phyloP scores from a whole-genome alignment of 164 flowering plant genomes.

The Aristolochia californica region DNA sequence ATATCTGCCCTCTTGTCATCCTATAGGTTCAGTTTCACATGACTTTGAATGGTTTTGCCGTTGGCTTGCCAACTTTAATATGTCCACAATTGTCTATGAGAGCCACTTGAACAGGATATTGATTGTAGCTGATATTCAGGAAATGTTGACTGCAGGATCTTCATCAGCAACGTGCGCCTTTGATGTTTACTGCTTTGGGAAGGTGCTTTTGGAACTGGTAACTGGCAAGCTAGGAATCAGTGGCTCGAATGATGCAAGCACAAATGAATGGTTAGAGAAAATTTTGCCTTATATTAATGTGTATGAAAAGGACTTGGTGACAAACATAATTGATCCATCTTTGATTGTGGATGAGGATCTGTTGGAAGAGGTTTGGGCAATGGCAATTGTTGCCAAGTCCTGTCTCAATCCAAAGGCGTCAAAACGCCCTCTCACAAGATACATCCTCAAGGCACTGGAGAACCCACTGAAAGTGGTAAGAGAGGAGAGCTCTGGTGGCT shows the following conservation, averaged over 20 bases:
- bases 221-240: slow-evolving; percentile 82
- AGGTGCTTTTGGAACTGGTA: slow-evolving; percentile 75
- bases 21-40: no score
- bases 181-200: slow-evolving; percentile 84
- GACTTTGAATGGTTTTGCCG: no score
- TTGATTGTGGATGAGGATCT: slow-evolving; percentile 70
- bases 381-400: slow-evolving; percentile 77
- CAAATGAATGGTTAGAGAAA: slow-evolving; percentile 58
- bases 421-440: slow-evolving; percentile 62
- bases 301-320: slow-evolving; percentile 60
- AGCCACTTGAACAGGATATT: no score
- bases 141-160: slow-evolving; percentile 29
- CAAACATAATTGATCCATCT: slow-evolving; percentile 67
- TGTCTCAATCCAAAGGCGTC: slow-evolving; percentile 90
- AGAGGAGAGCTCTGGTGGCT: slow-evolving; percentile 45
- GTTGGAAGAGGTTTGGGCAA: slow-evolving; percentile 93
- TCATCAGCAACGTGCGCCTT: slow-evolving; percentile 55
- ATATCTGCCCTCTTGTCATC: no score
- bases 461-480: slow-evolving; percentile 81
- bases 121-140: neutral
- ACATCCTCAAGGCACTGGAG: slow-evolving; percentile 75
- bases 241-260: slow-evolving; percentile 32
- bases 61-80: no score
- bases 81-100: no score
- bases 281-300: slow-evolving; percentile 53